These are phyloP conservation scores for Zizania latifolia DNA, from an alignment of 176 grass and related monocot species.

Conservation along the genomic window DNA sequence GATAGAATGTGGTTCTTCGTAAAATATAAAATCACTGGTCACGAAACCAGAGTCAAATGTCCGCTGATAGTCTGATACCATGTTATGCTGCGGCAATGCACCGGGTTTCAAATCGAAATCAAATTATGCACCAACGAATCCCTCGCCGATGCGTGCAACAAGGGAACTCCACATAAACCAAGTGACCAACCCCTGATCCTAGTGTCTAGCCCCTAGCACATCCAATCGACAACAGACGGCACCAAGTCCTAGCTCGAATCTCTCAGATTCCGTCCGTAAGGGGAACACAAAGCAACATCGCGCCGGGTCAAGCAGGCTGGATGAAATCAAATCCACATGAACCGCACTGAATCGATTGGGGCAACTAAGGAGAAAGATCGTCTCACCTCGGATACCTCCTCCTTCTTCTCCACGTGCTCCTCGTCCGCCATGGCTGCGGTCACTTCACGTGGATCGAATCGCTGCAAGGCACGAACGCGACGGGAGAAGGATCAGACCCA, in stretches of 20 bases:
- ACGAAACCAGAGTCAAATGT: background rate
- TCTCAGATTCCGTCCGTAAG: too few species aligned
- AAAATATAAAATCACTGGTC: background rate
- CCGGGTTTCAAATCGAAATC: background rate
- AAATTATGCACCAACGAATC: background rate
- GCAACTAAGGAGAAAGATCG: background rate
- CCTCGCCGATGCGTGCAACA: background rate
- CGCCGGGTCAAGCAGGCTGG: background rate
- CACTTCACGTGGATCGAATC: background rate
- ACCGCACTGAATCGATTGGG: background rate
- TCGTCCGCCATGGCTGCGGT: slow-evolving; percentile 39
- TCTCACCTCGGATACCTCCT: slow-evolving; percentile 41
- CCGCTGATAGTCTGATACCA: too few species aligned
- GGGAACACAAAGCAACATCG: background rate
- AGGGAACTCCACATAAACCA: too few species aligned
- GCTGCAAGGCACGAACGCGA: background rate
- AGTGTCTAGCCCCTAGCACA: background rate
- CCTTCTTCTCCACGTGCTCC: slow-evolving; percentile 39
- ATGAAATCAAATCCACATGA: background rate
- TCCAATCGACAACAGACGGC: background rate
- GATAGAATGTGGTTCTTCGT: background rate
- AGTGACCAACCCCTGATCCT: background rate
- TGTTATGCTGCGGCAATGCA: too few species aligned
- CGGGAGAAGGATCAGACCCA: background rate
- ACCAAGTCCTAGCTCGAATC: background rate